These are phyloP conservation scores for Eleusine indica DNA, from an alignment of 176 grass and related monocot species.

Conservation along the genomic window DNA sequence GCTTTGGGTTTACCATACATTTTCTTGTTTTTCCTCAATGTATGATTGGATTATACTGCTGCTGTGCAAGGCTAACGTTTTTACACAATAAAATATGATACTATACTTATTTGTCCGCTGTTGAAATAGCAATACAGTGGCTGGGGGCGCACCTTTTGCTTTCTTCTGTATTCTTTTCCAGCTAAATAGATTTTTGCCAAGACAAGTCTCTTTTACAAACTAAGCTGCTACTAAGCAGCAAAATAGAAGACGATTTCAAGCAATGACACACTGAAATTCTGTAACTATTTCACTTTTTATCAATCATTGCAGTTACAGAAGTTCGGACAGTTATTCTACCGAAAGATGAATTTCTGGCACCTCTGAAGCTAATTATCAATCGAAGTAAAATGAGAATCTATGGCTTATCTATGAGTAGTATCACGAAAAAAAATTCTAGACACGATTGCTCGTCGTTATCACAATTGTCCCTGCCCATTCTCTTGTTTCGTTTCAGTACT, in stretches of 20 bases:
- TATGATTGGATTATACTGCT: constrained; percentile 35
- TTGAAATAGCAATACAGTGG: background rate
- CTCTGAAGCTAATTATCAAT: background rate
- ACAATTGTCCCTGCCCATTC: constrained; percentile 16
- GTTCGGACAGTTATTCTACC: background rate
- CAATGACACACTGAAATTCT: background rate
- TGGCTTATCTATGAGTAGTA: background rate
- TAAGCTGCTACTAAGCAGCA: background rate
- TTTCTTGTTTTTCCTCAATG: constrained; percentile 43
- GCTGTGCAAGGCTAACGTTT: constrained; percentile 39
- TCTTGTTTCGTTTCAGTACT: constrained; percentile 22
- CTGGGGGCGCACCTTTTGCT: background rate
- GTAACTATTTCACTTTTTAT: background rate
- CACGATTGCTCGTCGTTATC: constrained; percentile 1
- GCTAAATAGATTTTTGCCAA: background rate
- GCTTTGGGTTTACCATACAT: constrained; percentile 44
- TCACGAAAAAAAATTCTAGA: background rate
- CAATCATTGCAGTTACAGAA: background rate
- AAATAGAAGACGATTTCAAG: background rate
- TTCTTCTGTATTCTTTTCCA: background rate
- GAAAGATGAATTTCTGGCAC: constrained; percentile 19
- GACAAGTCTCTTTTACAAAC: background rate
- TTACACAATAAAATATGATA: constrained; percentile 26
- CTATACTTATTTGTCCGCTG: background rate
- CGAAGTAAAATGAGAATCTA: background rate